Evolutionary conservation across 768 basidiomycete genomes (phyloP), one percentile per base, ranked within the genome.

Genomic region (Mycena latifolia): DNA sequence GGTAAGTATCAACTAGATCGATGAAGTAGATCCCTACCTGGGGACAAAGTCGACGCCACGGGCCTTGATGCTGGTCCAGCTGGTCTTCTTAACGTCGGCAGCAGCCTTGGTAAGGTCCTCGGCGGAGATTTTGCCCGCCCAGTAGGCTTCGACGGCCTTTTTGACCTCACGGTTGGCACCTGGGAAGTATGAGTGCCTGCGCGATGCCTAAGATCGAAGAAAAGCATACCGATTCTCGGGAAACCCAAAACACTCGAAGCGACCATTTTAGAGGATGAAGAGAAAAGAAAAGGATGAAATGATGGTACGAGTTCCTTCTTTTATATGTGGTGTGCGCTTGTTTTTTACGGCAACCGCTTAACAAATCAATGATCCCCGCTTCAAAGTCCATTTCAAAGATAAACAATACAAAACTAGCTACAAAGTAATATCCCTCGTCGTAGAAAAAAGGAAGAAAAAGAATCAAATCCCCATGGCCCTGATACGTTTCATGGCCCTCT

Each of bases 91-190:
- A 75, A 95, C 91, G 56, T 94, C 90, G 71, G 94, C 92, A 72
- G 95, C 93, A 69, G 85, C 89, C 80, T 93, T 93, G 76, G 90
- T 90, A 71, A 99, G 92, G 64, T 95, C 93, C 71, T 93, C 93
- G 37, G 89, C 94, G 66, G 91, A 86, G 77, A 90, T 84, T 80
- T 97, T 98, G 79, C 93, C 92, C 33, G 87, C 94, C 98, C 98
- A 99, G 86, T 99, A 98, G 61, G 95, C 92, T 82, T 99, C 97
- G 75, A 98, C 94, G 71, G 96, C 95, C 85, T 98, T 97, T 84
- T 98, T 98, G 68, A 96, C 88, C 83, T 97, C 95, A 82, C 94
- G 94, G 84, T 95, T 92, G 63, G 91, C 91, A 84, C 95, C 95
- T 96, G 15, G 70, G 59, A 48, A 65, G 37, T 31, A 55, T 54